Evolutionary conservation across 2,329 filamentous ascomycete species (phyloP).

Genomic region (Dactylellina haptotyla): DNA sequence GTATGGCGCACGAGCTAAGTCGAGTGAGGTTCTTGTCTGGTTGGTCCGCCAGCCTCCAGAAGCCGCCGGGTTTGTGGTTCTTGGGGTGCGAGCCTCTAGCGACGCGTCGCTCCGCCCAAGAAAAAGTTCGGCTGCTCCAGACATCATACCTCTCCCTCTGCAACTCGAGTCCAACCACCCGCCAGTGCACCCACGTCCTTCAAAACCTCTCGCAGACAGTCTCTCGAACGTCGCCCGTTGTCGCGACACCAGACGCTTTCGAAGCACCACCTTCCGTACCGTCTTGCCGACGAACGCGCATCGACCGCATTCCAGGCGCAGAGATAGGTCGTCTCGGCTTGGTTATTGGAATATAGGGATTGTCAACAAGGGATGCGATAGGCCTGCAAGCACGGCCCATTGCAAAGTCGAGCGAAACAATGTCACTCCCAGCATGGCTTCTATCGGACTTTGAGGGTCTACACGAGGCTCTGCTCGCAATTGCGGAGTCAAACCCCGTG

Average conservation of each 20-base stretch:
- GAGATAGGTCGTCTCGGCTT: background rate
- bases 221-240: constrained; percentile 5
- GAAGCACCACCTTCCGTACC: constrained; percentile 2
- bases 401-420: constrained; percentile 18
- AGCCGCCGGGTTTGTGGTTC: constrained; percentile 22
- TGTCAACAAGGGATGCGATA: constrained; percentile 46
- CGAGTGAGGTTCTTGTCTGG: background rate
- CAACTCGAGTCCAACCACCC: constrained; percentile 38
- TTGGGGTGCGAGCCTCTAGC: constrained; percentile 36
- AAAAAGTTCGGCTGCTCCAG: constrained; percentile 51
- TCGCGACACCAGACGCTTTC: constrained; percentile 19
- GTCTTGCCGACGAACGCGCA: constrained; percentile 31
- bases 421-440: constrained; percentile 51
- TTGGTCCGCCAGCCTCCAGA: constrained; percentile 1
- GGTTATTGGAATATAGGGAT: constrained; percentile 15
- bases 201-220: constrained; percentile 6
- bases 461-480: constrained; percentile 82
- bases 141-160: constrained; percentile 18
- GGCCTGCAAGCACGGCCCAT: constrained; percentile 22
- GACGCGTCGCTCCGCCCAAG: constrained; percentile 50
- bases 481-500: constrained; percentile 72
- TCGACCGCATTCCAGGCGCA: constrained; percentile 18
- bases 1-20: constrained; percentile 2
- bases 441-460: constrained; percentile 76
- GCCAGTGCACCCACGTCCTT: constrained; percentile 10